Evolutionary conservation across 2,329 filamentous ascomycete species (phyloP).

Genomic region (Colletotrichum sp.): DNA sequence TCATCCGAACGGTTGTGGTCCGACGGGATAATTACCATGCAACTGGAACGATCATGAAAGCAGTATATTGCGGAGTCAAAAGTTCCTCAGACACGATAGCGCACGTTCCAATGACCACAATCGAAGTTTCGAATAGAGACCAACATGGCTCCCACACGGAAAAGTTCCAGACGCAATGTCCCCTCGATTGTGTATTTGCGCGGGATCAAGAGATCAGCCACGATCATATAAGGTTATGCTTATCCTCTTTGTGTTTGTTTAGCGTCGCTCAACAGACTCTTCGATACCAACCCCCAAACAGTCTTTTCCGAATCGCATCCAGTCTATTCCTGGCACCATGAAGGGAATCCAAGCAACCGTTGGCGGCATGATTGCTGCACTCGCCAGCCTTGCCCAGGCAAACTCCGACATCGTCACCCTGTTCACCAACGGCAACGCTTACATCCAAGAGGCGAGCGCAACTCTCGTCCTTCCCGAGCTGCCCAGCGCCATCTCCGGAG

Average conservation of each 20-base stretch:
- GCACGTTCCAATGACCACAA: not conserved
- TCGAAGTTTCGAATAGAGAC: not conserved
- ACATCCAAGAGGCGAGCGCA: not conserved
- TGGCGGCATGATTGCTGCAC: not conserved
- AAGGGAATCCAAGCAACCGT: not conserved
- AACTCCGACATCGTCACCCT: not conserved
- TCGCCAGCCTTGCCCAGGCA: not conserved
- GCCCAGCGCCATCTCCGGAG: not conserved
- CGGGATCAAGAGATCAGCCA: not conserved
- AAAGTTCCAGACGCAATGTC: not conserved
- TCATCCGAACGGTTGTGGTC: not conserved
- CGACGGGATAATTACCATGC: not conserved
- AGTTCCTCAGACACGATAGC: not conserved
- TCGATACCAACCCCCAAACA: not conserved
- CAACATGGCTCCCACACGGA: not conserved
- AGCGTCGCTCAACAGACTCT: not conserved
- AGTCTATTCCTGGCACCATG: not conserved
- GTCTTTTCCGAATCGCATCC: not conserved
- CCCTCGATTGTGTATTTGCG: not conserved
- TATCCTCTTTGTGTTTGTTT: not conserved
- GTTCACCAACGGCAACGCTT: not conserved
- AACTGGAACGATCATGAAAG: not conserved
- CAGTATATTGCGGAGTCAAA: not conserved
- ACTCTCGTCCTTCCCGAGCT: not conserved
- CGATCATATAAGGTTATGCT: not conserved